Base-by-base conservation (phyloP, 306 rosid genomes). In the Inga oerstediana region DNA sequence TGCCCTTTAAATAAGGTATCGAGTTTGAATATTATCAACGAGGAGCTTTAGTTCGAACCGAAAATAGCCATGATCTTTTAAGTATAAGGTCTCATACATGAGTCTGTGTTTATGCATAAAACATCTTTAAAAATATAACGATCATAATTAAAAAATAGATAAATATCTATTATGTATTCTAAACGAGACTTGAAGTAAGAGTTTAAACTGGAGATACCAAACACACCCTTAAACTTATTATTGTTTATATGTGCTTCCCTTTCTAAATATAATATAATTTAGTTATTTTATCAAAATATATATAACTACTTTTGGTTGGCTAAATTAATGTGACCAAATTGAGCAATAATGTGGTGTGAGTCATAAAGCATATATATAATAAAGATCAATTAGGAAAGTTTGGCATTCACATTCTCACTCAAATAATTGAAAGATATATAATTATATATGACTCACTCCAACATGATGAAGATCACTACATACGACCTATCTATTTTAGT, bases 341-440 rank as follows among this genome's bases (percentile, higher is more conserved):
- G 75, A 72, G 19, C 76, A 45, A 72, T 46, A 44, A 72, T 72
- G 76, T 46, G 22, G 76, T 12, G 59, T 72, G 76, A 72, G 76
- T 72, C 76, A 72, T 72, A 3, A 45, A 6, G 76, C 76, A 72
- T 45, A 9, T 9, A 27, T 45, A 19, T 20, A 30, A 17, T 2
- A 52, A 10, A 9, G 17, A n/a, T 32, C 30, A 70, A 70, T 41
- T 4, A 37, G 6, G 22, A 71, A 3, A 32, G 17, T 69, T 70
- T 45, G 51, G 4, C 41, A 30, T 19, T 13, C 37, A 12, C 12
- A 0, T 17, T 72, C 76, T 11, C 56, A 71, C 37, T 27, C 30
- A 71, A 44, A 71, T 71, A 71, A 71, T 71, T 71, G 56, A 27
- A 44, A 44, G 56, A 43, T 24, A 12, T 41, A 24, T 24, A 24